Evolutionary conservation across 108 stramenopile genomes (phyloP), one percentile per base, ranked within the genome.

Genomic region (Fragilaria crotonensis): DNA sequence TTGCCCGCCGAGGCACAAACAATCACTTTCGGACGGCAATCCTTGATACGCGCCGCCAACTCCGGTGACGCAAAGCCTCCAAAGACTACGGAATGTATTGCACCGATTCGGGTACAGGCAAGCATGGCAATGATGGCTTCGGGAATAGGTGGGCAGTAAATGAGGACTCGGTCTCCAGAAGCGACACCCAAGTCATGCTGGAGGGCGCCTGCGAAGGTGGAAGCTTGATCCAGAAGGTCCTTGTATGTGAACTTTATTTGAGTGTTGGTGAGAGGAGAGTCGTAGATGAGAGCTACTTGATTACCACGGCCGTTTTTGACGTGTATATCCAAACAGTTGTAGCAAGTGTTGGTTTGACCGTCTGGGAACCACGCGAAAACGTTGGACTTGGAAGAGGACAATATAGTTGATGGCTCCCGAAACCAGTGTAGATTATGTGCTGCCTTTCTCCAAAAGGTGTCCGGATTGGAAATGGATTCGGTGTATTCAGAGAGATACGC

Each of bases 61-160:
- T 87, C 88, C 20, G 62, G 62, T 1, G 85, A 54, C 18, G 92
- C 84, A 64, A 93, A 93, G 17, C 88, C 92, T 25, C 87, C 92
- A 73, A 90, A 93, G 3, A 93, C 92, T 21, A 93, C 92, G 29
- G 68, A 72, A 59, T 93, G 92, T 21, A 88, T 63, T 9, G 92
- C 92, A 21, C 91, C 87, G 46, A 93, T 70, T 18, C 85, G 64
- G 5, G 83, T 71, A 57, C 87, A 89, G 9, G 85, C 82, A 5
- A 93, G 61, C 88, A 93, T 89, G 20, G 88, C 82, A 32, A 93
- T 62, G 2, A 70, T 54, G 30, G 83, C 69, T 56, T 93, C 76
- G 0, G 92, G 92, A 18, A 93, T 80, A 75, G 84, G 83, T 3
- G 92, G 88, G 84, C 88, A 81, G 76, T 93, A 93, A 55, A 90